Conservation (phyloP, 169 alveolate genomes). For the Amoebophrya sp. region DNA sequence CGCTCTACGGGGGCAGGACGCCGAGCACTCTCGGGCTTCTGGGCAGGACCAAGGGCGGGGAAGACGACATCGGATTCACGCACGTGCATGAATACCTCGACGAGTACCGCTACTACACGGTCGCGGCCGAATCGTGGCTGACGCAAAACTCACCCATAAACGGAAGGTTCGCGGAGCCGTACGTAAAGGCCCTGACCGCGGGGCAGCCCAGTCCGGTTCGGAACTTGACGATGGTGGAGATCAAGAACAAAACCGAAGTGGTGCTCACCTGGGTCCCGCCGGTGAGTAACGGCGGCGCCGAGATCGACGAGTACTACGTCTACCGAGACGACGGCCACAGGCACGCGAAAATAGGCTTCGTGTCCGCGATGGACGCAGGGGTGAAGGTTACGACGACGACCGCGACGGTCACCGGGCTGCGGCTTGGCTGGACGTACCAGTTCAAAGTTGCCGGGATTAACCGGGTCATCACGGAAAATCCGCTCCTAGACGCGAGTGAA, state of each 20-base stretch:
- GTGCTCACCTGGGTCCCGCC: neutral
- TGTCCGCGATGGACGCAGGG: neutral
- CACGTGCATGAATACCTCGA: neutral
- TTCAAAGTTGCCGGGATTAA: slow-evolving; percentile 11
- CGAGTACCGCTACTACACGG: neutral
- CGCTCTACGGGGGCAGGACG: neutral
- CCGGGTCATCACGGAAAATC: neutral
- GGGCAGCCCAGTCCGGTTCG: neutral
- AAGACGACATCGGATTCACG: neutral
- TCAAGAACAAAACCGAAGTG: neutral
- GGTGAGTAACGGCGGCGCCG: neutral
- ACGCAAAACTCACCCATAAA: neutral
- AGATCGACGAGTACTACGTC: slow-evolving; percentile 1
- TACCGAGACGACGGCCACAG: slow-evolving; percentile 10
- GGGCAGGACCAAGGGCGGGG: neutral
- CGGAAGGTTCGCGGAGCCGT: neutral
- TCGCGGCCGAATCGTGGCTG: neutral
- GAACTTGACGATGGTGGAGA: neutral
- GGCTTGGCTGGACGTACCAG: neutral
- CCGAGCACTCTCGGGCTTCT: neutral
- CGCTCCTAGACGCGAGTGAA: neutral
- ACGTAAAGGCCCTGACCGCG: neutral
- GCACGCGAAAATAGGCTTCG: neutral
- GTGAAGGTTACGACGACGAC: neutral
- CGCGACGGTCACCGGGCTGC: slow-evolving; percentile 8